A percentile compares a stretch with the other conserved stretches of the same genome.
Evolutionary conservation across 2,329 filamentous ascomycete species (phyloP).

Genomic region (Fusarium redolens): DNA sequence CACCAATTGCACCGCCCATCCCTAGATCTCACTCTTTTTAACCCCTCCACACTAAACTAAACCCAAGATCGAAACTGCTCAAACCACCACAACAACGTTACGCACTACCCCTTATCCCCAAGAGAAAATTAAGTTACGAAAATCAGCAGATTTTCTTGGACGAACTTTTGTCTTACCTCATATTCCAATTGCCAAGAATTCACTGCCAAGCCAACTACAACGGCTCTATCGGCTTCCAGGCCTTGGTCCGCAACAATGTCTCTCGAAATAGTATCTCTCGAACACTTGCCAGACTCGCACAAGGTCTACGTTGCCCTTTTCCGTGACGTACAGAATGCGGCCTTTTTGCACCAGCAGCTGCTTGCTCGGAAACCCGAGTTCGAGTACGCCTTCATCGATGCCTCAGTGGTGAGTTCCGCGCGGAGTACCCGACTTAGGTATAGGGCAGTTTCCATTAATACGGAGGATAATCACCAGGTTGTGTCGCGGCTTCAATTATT

Average conservation of each 20-base stretch:
- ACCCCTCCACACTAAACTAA: conserved; percentile 43
- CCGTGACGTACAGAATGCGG: conserved; percentile 78
- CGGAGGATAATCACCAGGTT: conserved; percentile 60
- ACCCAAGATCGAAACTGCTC: conserved; percentile 19
- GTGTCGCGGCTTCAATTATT: conserved; percentile 79
- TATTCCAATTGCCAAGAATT: neutral
- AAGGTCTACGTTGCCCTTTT: conserved; percentile 81
- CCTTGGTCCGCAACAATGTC: conserved; percentile 52
- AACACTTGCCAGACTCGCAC: conserved; percentile 77
- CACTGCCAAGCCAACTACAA: conserved; percentile 1
- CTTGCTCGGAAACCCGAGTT: conserved; percentile 85
- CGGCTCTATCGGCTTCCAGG: conserved; percentile 15
- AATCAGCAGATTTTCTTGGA: conserved; percentile 3
- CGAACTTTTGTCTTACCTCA: conserved; percentile 12
- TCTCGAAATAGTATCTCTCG: conserved; percentile 76
- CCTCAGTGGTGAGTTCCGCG: conserved; percentile 70
- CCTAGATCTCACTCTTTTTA: conserved; percentile 23
- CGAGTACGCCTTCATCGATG: conserved; percentile 95
- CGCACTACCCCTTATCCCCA: conserved; percentile 2
- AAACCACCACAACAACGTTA: conserved; percentile 13
- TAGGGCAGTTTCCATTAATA: conserved; percentile 18
- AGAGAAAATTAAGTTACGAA: neutral
- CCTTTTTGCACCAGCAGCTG: conserved; percentile 83
- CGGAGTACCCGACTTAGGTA: conserved; percentile 24
- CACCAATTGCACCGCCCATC: conserved; percentile 2